Percentiles rank a stretch among this genome's conserved stretches.
Conservation (phyloP, 345 rosid genomes). For the Gynandropsis gynandra region DNA sequence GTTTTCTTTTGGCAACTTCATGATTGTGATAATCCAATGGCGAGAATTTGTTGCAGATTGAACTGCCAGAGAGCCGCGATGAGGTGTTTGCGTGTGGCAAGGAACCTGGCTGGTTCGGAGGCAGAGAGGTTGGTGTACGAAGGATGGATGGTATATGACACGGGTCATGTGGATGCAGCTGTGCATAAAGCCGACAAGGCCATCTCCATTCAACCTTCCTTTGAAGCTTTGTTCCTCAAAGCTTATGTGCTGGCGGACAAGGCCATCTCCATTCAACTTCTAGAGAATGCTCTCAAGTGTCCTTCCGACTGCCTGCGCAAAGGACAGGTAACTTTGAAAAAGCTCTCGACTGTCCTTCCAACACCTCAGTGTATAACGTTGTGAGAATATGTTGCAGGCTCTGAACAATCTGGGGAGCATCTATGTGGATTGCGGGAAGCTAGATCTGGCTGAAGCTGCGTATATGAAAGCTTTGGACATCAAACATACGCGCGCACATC, state of each 20-base stretch:
- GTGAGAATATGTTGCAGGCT: slow-evolving; percentile 48
- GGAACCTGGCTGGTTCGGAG: slow-evolving; percentile 48
- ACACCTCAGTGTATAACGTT: not conserved
- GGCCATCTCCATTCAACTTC: slow-evolving; percentile 55
- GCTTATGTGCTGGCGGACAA: slow-evolving; percentile 80
- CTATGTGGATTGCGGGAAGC: slow-evolving; percentile 61
- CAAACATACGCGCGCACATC: slow-evolving; percentile 93
- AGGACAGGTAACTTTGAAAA: slow-evolving; percentile 60
- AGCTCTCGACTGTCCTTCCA: slow-evolving; percentile 1
- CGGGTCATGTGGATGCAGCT: slow-evolving; percentile 72
- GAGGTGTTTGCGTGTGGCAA: slow-evolving; percentile 73
- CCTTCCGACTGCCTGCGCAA: slow-evolving; percentile 95
- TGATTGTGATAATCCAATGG: no score
- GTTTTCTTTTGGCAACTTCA: no score
- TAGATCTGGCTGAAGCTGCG: slow-evolving; percentile 70
- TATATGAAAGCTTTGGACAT: slow-evolving; percentile 76
- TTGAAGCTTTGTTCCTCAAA: slow-evolving; percentile 91
- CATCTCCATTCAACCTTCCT: slow-evolving; percentile 62
- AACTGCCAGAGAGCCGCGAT: slow-evolving; percentile 90
- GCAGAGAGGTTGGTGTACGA: slow-evolving; percentile 81
- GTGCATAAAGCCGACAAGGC: slow-evolving; percentile 72
- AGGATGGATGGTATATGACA: slow-evolving; percentile 93
- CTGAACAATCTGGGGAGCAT: slow-evolving; percentile 87
- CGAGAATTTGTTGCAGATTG: slow-evolving; percentile 41
- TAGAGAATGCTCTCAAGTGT: slow-evolving; percentile 88